These are phyloP conservation scores for Orychophragmus violaceus DNA, from an alignment of 345 rosid genomes.

Conservation along the genomic window DNA sequence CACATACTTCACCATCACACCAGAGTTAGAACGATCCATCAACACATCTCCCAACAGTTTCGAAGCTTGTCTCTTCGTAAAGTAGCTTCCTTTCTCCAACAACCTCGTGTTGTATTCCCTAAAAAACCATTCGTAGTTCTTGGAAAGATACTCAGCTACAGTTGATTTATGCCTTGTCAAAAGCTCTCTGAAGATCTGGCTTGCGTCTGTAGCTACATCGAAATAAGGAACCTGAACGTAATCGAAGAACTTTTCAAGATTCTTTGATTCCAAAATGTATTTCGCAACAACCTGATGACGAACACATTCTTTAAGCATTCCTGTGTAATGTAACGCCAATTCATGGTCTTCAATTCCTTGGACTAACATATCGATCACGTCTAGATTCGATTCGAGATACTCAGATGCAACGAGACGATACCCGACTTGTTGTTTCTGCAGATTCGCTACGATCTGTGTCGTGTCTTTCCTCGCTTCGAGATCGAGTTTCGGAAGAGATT, in stretches of 20 bases:
- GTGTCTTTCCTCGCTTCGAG: slow-evolving; percentile 93
- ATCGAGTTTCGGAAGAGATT: slow-evolving; percentile 65
- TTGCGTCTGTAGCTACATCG: slow-evolving; percentile 90
- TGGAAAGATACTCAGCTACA: slow-evolving; percentile 76
- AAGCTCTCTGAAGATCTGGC: slow-evolving; percentile 84
- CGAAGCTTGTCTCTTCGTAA: slow-evolving; percentile 84
- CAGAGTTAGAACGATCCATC: slow-evolving; percentile 82
- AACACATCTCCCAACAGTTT: slow-evolving; percentile 81
- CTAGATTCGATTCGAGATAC: slow-evolving; percentile 69
- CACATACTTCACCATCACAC: slow-evolving; percentile 76
- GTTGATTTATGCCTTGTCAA: slow-evolving; percentile 93
- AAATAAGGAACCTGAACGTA: slow-evolving; percentile 86
- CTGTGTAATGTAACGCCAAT: slow-evolving; percentile 88
- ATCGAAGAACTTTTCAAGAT: slow-evolving; percentile 72
- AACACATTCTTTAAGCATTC: slow-evolving; percentile 93
- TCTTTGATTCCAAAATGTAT: slow-evolving; percentile 69
- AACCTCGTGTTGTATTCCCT: slow-evolving; percentile 71
- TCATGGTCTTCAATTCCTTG: slow-evolving; percentile 53
- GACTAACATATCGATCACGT: slow-evolving; percentile 66
- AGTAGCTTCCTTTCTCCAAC: slow-evolving; percentile 76
- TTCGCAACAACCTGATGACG: slow-evolving; percentile 84
- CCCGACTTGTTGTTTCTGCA: slow-evolving; percentile 86
- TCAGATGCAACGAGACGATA: slow-evolving; percentile 81
- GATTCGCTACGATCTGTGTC: slow-evolving; percentile 89
- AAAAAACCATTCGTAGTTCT: slow-evolving; percentile 91